Base-by-base conservation (phyloP, 2,329 filamentous ascomycete species). In the Cercospora canescens region DNA sequence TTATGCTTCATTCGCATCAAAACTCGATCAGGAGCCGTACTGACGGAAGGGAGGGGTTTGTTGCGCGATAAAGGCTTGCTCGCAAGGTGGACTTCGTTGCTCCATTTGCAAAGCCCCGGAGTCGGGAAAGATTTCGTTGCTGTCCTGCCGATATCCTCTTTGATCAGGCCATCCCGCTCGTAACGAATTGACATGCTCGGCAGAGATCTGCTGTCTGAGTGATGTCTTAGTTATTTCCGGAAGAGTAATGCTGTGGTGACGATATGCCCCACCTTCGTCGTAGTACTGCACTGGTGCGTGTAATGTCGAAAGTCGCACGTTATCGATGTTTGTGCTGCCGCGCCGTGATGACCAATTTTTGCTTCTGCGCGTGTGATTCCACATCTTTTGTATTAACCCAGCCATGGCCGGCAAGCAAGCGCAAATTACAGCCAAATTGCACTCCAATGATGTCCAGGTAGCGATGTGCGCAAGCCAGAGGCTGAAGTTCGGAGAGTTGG, bases 321-420 rank as follows among this genome's bases (percentile, higher is more conserved):
- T 58, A 21, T 59, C 58, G 37, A 57, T 52, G 28, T 45, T 41
- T n/a, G 35, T 37, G 34, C 39, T 28, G 35, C 37, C 56, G 11
- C 32, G 35, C 24, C 50, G 26, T 8, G 12, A 45, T 21, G 52
- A 34, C 35, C 50, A 57, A 16, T 48, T 35, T 9, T 34, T 34
- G 24, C 39, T 52, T 41, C 39, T 62, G 32, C 37, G 24, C 4
- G 48, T 50, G 7, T 60, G n/a, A 32, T 39, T 55, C 57, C 57
- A 66, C 11, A 54, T 39, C 32, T 58, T 56, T 41, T 66, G 63
- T 30, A 66, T 21, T 3, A 65, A 50, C 6, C 59, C 64, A 8
- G 66, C 65, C 59, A 69, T 63, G 14, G 37, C 56, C 3, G 67
- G 65, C 30, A 69, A 58, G 63, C 69, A 69, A n/a, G 67, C 65